Evolutionary conservation across 2,329 filamentous ascomycete genomes (phyloP).

Genomic region (Aspergillus jensenii): DNA sequence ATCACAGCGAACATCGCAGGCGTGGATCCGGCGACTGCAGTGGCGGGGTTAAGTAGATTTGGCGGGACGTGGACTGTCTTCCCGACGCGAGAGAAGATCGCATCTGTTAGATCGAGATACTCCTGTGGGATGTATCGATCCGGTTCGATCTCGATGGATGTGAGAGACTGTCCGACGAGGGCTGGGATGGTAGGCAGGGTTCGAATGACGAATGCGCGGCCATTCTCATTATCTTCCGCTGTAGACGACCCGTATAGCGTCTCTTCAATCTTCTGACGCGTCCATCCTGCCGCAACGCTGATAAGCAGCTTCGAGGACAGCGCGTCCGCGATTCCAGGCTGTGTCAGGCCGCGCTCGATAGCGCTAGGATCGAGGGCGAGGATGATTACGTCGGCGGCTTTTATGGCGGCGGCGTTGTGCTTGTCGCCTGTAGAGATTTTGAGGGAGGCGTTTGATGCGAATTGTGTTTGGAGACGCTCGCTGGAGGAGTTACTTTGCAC

Average conservation of each 20-base stretch:
- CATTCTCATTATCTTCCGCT: background rate
- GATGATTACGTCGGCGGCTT: conserved; percentile 44
- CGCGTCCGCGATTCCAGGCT: conserved; percentile 40
- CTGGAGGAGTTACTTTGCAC: conserved; percentile 42
- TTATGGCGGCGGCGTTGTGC: conserved; percentile 28
- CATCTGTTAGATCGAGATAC: conserved; percentile 33
- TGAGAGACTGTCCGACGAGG: conserved; percentile 45
- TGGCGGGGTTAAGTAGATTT: conserved; percentile 56
- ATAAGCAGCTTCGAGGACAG: conserved; percentile 43
- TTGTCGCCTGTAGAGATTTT: conserved; percentile 35
- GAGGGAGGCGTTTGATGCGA: conserved; percentile 31
- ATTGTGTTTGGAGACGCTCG: conserved; percentile 31
- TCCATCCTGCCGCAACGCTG: conserved; percentile 55
- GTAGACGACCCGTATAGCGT: conserved; percentile 31
- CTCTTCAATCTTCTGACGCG: conserved; percentile 39
- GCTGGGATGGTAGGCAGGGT: conserved; percentile 49
- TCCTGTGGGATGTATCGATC: conserved; percentile 36
- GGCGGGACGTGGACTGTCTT: conserved; percentile 52
- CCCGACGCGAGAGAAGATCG: conserved; percentile 56
- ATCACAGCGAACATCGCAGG: conserved; percentile 62
- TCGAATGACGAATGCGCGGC: conserved; percentile 36
- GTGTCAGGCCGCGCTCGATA: conserved; percentile 38
- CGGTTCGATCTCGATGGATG: conserved; percentile 52
- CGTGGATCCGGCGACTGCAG: conserved; percentile 61
- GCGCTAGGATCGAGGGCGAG: conserved; percentile 51